Evolutionary conservation across 129 eudicot genomes (phyloP).

Genomic region (Arctium lappa): DNA sequence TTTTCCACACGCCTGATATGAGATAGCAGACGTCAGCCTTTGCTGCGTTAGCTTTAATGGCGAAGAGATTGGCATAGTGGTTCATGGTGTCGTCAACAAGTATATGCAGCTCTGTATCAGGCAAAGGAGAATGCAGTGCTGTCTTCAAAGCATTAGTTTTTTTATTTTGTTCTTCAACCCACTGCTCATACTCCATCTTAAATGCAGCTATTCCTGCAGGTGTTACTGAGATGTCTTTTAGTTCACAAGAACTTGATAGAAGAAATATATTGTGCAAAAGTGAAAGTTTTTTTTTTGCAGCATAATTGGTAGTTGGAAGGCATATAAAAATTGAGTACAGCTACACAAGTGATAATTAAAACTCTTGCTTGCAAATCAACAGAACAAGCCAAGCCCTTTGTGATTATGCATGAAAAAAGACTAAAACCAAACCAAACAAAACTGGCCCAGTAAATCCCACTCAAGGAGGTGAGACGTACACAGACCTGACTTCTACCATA

Average conservation of each 20-base stretch:
- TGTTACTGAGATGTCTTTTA: neutral
- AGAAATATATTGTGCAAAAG: neutral
- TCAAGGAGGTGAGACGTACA: neutral
- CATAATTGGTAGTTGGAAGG: neutral
- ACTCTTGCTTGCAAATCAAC: neutral
- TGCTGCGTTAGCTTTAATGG: conserved; percentile 72
- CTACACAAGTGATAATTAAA: neutral
- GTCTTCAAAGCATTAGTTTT: conserved; percentile 51
- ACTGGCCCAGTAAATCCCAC: neutral
- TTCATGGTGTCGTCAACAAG: conserved; percentile 53
- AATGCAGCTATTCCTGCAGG: conserved; percentile 68
- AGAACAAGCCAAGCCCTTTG: neutral
- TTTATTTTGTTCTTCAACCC: conserved; percentile 81
- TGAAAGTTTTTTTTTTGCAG: neutral
- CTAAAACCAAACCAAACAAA: neutral
- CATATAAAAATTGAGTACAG: neutral
- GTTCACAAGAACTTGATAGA: neutral
- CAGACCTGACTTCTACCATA: neutral
- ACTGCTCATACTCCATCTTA: conserved; percentile 59
- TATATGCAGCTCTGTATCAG: conserved; percentile 52
- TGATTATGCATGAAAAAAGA: neutral
- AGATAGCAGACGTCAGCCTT: conserved; percentile 84
- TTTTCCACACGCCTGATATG: conserved; percentile 92
- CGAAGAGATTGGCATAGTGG: conserved; percentile 71
- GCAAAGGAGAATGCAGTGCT: conserved; percentile 50